Conservation (phyloP, 176 grass and related monocot species). For the Coix lacrymajobi region DNA sequence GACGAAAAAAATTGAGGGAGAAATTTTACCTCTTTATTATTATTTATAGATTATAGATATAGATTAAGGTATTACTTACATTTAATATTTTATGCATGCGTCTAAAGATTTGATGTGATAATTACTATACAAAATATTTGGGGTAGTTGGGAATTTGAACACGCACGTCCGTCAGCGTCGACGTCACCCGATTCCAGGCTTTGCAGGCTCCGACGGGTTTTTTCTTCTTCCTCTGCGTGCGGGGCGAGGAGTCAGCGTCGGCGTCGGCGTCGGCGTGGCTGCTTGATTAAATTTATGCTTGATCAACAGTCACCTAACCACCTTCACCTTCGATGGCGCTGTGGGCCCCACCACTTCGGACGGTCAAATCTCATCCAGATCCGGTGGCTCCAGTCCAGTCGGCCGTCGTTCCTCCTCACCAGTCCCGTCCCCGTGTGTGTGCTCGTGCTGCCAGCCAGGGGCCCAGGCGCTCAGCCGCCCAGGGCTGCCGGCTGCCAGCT, state of each 20-base stretch:
- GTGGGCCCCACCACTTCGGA: neutral
- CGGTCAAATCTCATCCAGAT: constrained; percentile 2
- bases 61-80: too few relatives aligned
- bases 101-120: too few relatives aligned
- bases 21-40: too few relatives aligned
- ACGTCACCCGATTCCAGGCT: neutral
- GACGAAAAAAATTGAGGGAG: too few relatives aligned
- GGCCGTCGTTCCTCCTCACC: neutral
- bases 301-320: neutral
- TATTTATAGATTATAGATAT: too few relatives aligned
- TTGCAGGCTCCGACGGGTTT: too few relatives aligned
- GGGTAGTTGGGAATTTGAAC: too few relatives aligned
- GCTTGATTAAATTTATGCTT: neutral
- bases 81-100: too few relatives aligned
- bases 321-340: neutral
- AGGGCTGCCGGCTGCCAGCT: neutral
- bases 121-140: too few relatives aligned
- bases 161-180: too few relatives aligned
- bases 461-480: neutral
- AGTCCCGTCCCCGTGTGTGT: neutral
- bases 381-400: neutral
- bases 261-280: neutral
- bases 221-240: neutral
- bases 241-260: neutral
- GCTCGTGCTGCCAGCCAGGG: neutral